Percentiles rank a stretch among this genome's conserved stretches.
These are phyloP conservation scores for Podila verticillata DNA, from an alignment of 192 early-diverging fungal genomes.

Conservation along the genomic window DNA sequence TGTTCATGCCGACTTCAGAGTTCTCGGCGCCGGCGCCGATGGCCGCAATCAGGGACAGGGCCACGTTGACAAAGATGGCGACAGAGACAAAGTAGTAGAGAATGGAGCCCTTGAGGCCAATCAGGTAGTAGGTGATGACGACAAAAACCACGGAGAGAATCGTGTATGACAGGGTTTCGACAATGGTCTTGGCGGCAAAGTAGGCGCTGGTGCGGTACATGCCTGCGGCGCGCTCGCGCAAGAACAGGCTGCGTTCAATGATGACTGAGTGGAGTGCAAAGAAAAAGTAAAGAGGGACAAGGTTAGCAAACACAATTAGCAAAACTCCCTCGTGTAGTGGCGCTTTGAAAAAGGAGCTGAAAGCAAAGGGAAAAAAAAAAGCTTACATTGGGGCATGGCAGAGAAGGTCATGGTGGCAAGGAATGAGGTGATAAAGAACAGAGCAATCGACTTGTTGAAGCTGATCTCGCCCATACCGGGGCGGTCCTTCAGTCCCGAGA, in stretches of 20 bases:
- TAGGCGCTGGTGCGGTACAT: constrained; percentile 78
- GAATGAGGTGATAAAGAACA: constrained; percentile 54
- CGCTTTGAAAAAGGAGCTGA: constrained; percentile 71
- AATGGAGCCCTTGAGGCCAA: constrained; percentile 73
- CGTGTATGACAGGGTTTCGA: constrained; percentile 49
- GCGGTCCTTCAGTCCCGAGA: constrained; percentile 43
- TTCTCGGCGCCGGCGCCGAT: constrained; percentile 68
- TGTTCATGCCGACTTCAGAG: constrained; percentile 65
- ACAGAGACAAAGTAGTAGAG: constrained; percentile 77
- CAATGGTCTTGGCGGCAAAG: constrained; percentile 70
- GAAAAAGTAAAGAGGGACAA: constrained; percentile 54
- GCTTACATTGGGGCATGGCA: constrained; percentile 73
- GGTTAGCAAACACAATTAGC: constrained; percentile 13
- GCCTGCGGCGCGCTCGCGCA: constrained; percentile 77
- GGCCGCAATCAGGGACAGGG: constrained; percentile 77
- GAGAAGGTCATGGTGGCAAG: constrained; percentile 64
- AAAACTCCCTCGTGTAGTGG: constrained; percentile 53
- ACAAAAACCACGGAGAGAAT: constrained; percentile 84
- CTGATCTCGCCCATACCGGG: constrained; percentile 30
- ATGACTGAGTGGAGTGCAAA: constrained; percentile 69
- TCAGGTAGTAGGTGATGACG: constrained; percentile 87
- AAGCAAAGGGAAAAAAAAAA: constrained; percentile 49
- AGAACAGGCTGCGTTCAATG: constrained; percentile 73
- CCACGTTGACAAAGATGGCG: constrained; percentile 80
- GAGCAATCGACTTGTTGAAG: constrained; percentile 57